phyloP scores from a whole-genome alignment of 805 yeast genomes.

The Saturnispora gosingensis region DNA sequence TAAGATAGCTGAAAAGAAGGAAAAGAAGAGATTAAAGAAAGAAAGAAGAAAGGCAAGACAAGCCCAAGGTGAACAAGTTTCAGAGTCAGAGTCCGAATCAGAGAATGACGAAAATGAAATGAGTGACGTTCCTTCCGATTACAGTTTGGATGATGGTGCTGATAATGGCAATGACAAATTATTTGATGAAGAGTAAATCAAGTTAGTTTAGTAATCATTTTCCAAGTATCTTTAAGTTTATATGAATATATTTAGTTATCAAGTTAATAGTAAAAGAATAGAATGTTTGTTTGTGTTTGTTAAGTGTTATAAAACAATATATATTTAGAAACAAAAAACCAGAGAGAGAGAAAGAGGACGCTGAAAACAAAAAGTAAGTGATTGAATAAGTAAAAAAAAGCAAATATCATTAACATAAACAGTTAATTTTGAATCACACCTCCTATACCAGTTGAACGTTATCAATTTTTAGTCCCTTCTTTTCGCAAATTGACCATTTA shows the following conservation, averaged over 20 bases:
- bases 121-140: constrained; percentile 19
- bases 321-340: neutral
- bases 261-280: neutral
- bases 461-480: constrained; percentile 32
- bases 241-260: neutral
- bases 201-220: neutral
- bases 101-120: constrained; percentile 20
- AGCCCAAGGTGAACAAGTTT: constrained; percentile 30
- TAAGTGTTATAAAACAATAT: neutral
- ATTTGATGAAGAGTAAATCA: constrained; percentile 19
- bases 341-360: neutral
- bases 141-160: constrained; percentile 16
- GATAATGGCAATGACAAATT: constrained; percentile 18
- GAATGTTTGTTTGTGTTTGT: neutral
- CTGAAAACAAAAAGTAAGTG: neutral
- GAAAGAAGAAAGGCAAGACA: constrained; percentile 43
- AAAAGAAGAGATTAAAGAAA: constrained; percentile 62
- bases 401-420: neutral
- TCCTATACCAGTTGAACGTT: constrained; percentile 2
- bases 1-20: constrained; percentile 67
- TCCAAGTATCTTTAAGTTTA: neutral
- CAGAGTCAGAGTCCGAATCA: constrained; percentile 14
- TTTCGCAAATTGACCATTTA: constrained; percentile 36
- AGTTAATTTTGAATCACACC: neutral
- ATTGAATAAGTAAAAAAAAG: neutral